These are phyloP conservation scores for Senna siamea DNA, from an alignment of 306 rosid genomes.

Conservation along the genomic window DNA sequence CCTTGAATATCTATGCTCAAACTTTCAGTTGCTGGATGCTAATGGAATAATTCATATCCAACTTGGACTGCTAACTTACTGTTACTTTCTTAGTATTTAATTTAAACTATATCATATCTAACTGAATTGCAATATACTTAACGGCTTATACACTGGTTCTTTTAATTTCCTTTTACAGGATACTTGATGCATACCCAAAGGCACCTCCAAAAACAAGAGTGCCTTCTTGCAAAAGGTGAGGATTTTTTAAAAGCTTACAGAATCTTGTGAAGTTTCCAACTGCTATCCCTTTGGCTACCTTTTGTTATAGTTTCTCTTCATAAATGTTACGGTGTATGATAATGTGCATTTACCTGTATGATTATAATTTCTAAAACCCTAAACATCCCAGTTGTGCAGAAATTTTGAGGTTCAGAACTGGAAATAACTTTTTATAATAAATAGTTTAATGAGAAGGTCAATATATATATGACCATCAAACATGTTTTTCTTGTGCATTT, in stretches of 20 bases:
- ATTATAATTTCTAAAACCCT: conserved; percentile 10
- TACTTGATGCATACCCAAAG: conserved; percentile 78
- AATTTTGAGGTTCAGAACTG: conserved; percentile 13
- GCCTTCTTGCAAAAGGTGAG: conserved; percentile 68
- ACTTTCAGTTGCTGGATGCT: conserved; percentile 21
- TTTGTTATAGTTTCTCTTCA: conserved; percentile 12
- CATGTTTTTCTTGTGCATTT: not conserved
- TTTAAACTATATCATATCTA: not conserved
- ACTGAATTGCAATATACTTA: conserved; percentile 24
- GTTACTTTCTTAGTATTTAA: not conserved
- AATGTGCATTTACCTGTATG: conserved; percentile 14
- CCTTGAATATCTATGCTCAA: conserved; percentile 14
- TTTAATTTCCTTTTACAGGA: conserved; percentile 58
- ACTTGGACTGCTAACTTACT: conserved; percentile 7
- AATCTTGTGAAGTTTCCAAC: conserved; percentile 6
- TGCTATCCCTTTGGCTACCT: conserved; percentile 10
- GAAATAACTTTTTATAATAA: too few species aligned
- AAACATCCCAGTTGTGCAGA: conserved; percentile 24
- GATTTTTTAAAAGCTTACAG: conserved; percentile 19
- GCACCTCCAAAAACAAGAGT: conserved; percentile 64
- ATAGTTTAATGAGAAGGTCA: too few species aligned
- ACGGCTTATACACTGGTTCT: not conserved
- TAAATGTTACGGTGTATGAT: not conserved
- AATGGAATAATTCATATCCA: conserved; percentile 14
- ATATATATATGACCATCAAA: not conserved